phyloP scores from a whole-genome alignment of 805 yeast species.

The Blastobotrys muscicola region DNA sequence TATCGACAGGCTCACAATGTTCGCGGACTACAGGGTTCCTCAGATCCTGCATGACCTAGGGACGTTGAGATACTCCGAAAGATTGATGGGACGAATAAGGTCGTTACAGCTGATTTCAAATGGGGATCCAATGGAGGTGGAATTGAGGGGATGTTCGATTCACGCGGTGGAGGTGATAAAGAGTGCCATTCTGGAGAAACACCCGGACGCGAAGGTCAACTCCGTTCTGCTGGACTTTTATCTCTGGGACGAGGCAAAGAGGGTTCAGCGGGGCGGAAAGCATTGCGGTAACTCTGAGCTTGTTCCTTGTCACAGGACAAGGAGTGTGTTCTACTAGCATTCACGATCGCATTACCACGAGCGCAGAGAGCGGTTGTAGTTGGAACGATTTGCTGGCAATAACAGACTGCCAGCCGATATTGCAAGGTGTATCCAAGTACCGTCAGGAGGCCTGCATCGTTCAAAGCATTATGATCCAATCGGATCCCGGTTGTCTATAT shows the following conservation, averaged over 20 bases:
- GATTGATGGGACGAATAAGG: constrained; percentile 18
- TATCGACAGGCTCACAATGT: constrained; percentile 34
- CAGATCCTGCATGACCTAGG: constrained; percentile 32
- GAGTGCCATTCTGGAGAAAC: constrained; percentile 15
- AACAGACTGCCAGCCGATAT: too few relatives aligned
- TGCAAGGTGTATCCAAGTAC: too few relatives aligned
- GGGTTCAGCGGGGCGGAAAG: constrained; percentile 20
- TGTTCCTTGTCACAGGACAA: constrained; percentile 30
- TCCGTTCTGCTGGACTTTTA: constrained; percentile 35
- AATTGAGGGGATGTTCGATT: constrained; percentile 35
- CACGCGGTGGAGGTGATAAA: constrained; percentile 32
- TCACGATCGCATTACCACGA: too few relatives aligned
- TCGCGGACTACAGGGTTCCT: constrained; percentile 39
- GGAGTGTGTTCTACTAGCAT: constrained; percentile 28
- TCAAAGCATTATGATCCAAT: too few relatives aligned
- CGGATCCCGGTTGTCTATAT: too few relatives aligned
- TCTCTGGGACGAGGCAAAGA: constrained; percentile 37
- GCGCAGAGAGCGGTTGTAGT: too few relatives aligned
- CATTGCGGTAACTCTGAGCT: constrained; percentile 11
- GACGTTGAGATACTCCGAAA: constrained; percentile 27
- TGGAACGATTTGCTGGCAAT: too few relatives aligned
- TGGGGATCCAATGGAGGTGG: constrained; percentile 31
- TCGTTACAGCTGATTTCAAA: constrained; percentile 16
- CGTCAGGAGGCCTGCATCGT: too few relatives aligned
- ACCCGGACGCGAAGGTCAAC: constrained; percentile 20